These are phyloP conservation scores for Penicillium flavigenum DNA, from an alignment of 495 filamentous ascomycete species.

Conservation along the genomic window DNA sequence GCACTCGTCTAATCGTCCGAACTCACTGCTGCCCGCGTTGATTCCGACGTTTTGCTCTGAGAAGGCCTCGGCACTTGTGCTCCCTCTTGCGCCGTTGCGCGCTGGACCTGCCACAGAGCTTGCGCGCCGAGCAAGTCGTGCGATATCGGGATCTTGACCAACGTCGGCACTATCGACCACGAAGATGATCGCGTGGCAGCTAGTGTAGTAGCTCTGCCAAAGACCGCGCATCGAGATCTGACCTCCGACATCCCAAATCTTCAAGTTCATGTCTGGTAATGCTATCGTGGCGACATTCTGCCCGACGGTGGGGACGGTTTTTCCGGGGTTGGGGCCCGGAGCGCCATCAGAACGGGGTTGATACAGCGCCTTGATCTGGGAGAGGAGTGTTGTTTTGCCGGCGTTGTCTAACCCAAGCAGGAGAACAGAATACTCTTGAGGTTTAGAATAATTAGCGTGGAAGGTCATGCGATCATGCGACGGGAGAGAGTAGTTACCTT, in stretches of 20 bases:
- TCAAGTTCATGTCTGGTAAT: slow-evolving; percentile 88
- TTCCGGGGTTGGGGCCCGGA: slow-evolving; percentile 51
- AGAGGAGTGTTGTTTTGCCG: slow-evolving; percentile 97
- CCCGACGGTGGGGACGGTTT: slow-evolving; percentile 93
- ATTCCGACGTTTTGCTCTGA: slow-evolving; percentile 39
- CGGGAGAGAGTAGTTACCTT: slow-evolving; percentile 53
- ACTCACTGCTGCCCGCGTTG: slow-evolving; percentile 50
- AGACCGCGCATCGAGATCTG: slow-evolving; percentile 85
- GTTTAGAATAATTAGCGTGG: slow-evolving; percentile 1
- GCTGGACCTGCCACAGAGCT: slow-evolving; percentile 33
- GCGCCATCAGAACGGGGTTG: slow-evolving; percentile 59
- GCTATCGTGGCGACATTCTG: slow-evolving; percentile 93
- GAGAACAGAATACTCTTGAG: slow-evolving; percentile 92
- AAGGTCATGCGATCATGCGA: background rate
- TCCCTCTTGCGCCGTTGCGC: slow-evolving; percentile 13
- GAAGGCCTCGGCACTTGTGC: slow-evolving; percentile 24
- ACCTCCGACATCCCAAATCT: slow-evolving; percentile 97
- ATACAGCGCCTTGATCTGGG: slow-evolving; percentile 88
- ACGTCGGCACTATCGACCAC: slow-evolving; percentile 93
- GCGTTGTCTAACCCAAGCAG: slow-evolving; percentile 97
- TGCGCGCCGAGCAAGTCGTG: slow-evolving; percentile 33
- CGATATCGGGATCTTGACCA: slow-evolving; percentile 66
- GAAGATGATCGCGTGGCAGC: slow-evolving; percentile 95
- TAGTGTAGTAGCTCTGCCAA: slow-evolving; percentile 93
- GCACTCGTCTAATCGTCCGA: slow-evolving; percentile 80